A percentile compares a stretch with the other conserved stretches of the same genome.
phyloP scores from a whole-genome alignment of 2,329 filamentous ascomycete genomes.

The Acrodontium crateriforme region DNA sequence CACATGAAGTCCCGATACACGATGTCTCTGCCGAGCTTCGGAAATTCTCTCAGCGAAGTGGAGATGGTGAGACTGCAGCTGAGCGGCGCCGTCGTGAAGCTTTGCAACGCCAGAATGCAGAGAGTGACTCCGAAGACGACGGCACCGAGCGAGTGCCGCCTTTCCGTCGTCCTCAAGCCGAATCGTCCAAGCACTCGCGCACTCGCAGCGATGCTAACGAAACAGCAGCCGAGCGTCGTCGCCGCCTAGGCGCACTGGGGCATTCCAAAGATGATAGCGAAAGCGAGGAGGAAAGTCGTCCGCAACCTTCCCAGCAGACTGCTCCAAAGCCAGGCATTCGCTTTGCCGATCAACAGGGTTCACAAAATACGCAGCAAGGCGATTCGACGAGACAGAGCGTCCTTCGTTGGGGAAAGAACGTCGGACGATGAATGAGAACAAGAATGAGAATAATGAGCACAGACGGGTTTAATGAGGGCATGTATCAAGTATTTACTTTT shows the following conservation, averaged over 20 bases:
- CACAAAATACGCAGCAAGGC: constrained; percentile 4
- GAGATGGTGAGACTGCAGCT: constrained; percentile 22
- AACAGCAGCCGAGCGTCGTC: constrained; percentile 59
- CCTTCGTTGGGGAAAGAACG: constrained; percentile 19
- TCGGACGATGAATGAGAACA: constrained; percentile 8
- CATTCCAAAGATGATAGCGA: constrained; percentile 37
- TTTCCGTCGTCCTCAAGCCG: constrained; percentile 1
- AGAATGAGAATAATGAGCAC: neutral
- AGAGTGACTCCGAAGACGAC: constrained; percentile 25
- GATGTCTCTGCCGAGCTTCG: constrained; percentile 23
- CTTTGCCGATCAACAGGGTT: constrained; percentile 10
- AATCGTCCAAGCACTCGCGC: constrained; percentile 5
- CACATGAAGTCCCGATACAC: constrained; percentile 35
- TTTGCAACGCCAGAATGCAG: constrained; percentile 6
- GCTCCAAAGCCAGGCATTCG: constrained; percentile 10
- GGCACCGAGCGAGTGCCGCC: constrained; percentile 26
- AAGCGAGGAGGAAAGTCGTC: constrained; percentile 17
- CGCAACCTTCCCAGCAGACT: constrained; percentile 3
- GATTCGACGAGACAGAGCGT: constrained; percentile 17
- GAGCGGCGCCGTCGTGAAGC: constrained; percentile 31
- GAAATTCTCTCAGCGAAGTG: constrained; percentile 4
- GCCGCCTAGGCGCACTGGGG: constrained; percentile 61
- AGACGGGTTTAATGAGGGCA: too few species aligned
- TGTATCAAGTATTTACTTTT: too few species aligned
- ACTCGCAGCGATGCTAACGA: constrained; percentile 37